Base-by-base conservation (phyloP, 306 rosid genomes). In the Delonix regia region DNA sequence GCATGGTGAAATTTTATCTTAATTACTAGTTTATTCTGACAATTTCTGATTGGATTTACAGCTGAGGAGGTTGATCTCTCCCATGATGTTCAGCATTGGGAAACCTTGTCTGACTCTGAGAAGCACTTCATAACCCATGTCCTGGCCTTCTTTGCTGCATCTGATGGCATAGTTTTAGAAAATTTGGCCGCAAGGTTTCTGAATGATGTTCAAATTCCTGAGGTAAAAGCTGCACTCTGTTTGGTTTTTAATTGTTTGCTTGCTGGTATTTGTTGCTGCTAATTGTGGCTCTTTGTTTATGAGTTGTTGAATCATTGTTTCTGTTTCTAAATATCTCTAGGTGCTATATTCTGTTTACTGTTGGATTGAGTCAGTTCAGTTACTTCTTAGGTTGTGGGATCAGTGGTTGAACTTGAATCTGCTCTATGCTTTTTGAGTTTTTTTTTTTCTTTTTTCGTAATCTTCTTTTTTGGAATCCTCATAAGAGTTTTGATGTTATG, bases 21-120 rank as follows among this genome's bases (percentile, higher is more conserved):
- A 41, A 16, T 64, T 56, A 63, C 27, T 41, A 66, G 19, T 69
- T 48, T 53, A 33, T 69, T 68, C 73, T 69, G 69, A 69, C 86
- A 28, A 80, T 82, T 80, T 42, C 42, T 25, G 64, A 44, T 59
- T 88, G 39, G 74, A 36, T 81, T 85, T 75, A 45, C 91, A 92
- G 97, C 97, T 44, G 98, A 94, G 87, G 98, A 94, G 85, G 98
- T 94, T 78, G 97, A 92, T 81, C 97, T 94, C 62, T 86, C 96
- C 19, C 73, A 62, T 75, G 98, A 94, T 51, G 64, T 89, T 48
- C 88, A 80, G 39, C 97, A 92, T 62, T 94, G 97, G 97, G 88
- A 86, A 16, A 75, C 84, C 48, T 71, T 94, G 83, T 77, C 96
- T 11, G 81, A 85, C 82, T 89, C 97, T 4, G 98, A 94, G 85